phyloP scores from a whole-genome alignment of 2,329 filamentous ascomycete genomes.

The Emergomyces africanus region DNA sequence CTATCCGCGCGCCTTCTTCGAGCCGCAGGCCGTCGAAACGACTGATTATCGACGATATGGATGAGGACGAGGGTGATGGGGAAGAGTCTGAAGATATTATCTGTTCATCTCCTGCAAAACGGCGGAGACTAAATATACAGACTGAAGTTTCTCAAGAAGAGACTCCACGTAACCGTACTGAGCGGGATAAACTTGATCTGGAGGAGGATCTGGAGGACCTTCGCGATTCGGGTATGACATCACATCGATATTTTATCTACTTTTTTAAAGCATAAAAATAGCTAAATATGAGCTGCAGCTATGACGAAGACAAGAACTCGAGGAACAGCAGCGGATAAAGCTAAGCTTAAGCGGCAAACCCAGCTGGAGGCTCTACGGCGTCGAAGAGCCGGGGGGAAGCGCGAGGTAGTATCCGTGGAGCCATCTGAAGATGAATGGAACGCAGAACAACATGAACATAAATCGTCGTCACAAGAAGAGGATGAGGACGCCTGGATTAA shows the following conservation, averaged over 20 bases:
- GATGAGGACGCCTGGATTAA: conserved; percentile 18
- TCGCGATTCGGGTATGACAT: conserved; percentile 28
- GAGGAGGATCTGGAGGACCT: conserved; percentile 34
- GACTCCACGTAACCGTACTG: conserved; percentile 15
- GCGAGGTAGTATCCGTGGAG: conserved; percentile 8
- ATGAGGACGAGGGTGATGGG: conserved; percentile 26
- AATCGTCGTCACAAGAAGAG: conserved; percentile 1
- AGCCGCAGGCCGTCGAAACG: conserved; percentile 13
- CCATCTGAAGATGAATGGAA: conserved; percentile 15
- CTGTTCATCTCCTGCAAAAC: conserved; percentile 1
- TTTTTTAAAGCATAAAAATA: background rate
- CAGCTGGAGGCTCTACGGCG: conserved; percentile 32
- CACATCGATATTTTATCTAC: background rate
- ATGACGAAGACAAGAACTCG: conserved; percentile 29
- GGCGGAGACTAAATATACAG: background rate
- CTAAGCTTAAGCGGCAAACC: conserved; percentile 25
- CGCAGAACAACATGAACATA: conserved; percentile 2
- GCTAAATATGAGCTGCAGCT: conserved; percentile 16
- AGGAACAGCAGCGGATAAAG: conserved; percentile 26
- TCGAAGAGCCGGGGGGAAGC: conserved; percentile 27
- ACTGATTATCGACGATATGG: conserved; percentile 13
- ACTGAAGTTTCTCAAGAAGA: conserved; percentile 7
- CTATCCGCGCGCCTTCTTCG: conserved; percentile 2
- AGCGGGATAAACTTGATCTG: conserved; percentile 29
- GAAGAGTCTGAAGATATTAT: conserved; percentile 31